These are phyloP conservation scores for Sugiyamaella xylanicola DNA, from an alignment of 1,139 yeast genomes.

Conservation along the genomic window DNA sequence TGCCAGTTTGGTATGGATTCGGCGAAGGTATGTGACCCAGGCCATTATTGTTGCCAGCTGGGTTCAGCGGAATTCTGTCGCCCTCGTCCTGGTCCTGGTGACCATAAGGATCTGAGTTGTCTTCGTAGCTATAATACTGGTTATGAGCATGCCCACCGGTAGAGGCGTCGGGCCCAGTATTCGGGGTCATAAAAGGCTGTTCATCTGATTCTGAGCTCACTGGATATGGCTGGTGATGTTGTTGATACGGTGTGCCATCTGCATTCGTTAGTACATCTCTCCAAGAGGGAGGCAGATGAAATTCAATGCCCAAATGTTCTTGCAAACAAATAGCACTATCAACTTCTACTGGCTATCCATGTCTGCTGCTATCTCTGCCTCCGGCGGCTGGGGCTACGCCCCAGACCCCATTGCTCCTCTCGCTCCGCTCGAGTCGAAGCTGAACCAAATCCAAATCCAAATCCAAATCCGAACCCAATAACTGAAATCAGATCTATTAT, in stretches of 20 bases:
- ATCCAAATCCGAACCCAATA: no score
- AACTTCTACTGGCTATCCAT: no score
- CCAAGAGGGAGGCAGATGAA: no score
- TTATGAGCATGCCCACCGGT: conserved; percentile 13
- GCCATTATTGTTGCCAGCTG: background rate
- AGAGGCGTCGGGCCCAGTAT: conserved; percentile 7
- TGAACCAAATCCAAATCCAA: no score
- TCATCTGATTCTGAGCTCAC: conserved; percentile 14
- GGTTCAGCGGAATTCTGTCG: conserved; percentile 8
- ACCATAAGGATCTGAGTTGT: conserved; percentile 18
- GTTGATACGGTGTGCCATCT: conserved; percentile 13
- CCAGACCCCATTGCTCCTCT: no score
- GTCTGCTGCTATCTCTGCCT: no score
- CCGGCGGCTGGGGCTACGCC: no score
- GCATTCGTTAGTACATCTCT: background rate
- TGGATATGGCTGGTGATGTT: conserved; percentile 12
- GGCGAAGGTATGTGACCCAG: background rate
- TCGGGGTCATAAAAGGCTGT: conserved; percentile 15
- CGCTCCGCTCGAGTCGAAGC: no score
- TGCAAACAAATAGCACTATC: no score
- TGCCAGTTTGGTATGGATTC: conserved; percentile 7
- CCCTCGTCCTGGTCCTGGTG: conserved; percentile 16
- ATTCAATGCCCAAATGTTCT: no score
- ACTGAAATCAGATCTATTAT: no score
- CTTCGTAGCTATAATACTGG: conserved; percentile 17